Conservation (phyloP, 108 stramenopile species). For the Cyclotella baltica region DNA sequence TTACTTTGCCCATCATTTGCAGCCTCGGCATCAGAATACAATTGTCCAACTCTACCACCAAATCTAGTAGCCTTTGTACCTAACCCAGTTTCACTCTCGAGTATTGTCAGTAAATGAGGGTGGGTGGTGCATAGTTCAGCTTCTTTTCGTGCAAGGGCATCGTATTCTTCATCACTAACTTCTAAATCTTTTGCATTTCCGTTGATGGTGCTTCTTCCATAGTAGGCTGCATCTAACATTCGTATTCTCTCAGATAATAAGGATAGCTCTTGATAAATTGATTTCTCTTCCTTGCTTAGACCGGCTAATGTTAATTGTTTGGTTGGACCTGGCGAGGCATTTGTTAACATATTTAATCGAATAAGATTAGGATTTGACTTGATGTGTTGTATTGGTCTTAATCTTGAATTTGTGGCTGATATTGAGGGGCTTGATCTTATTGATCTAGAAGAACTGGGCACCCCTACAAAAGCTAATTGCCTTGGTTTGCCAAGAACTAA, state of each 20-base stretch:
- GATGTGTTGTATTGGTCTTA: not conserved
- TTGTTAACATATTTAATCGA: not conserved
- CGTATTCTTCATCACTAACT: slow-evolving; percentile 79
- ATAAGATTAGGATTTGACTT: not conserved
- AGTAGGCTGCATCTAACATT: slow-evolving; percentile 65
- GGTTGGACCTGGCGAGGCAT: not conserved
- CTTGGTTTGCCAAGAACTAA: not conserved
- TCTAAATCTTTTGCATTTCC: not conserved
- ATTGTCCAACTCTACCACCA: slow-evolving; percentile 79
- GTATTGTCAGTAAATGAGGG: slow-evolving; percentile 62
- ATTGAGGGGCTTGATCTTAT: too few species aligned
- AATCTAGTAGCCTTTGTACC: slow-evolving; percentile 68
- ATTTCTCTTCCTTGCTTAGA: slow-evolving; percentile 18
- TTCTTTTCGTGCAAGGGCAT: slow-evolving; percentile 84
- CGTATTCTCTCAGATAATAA: slow-evolving; percentile 59
- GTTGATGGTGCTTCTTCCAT: slow-evolving; percentile 24
- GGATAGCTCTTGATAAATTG: slow-evolving; percentile 63
- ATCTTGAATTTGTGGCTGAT: too few species aligned
- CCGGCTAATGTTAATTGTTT: not conserved
- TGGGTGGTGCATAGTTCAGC: slow-evolving; percentile 60
- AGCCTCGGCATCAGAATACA: slow-evolving; percentile 17
- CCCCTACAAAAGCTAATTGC: not conserved
- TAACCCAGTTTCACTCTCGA: slow-evolving; percentile 68
- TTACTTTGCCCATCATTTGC: not conserved
- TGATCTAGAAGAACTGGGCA: not conserved